Evolutionary conservation across 1,284 basidiomycete genomes (phyloP).

Genomic region (Chalciporus sp.): DNA sequence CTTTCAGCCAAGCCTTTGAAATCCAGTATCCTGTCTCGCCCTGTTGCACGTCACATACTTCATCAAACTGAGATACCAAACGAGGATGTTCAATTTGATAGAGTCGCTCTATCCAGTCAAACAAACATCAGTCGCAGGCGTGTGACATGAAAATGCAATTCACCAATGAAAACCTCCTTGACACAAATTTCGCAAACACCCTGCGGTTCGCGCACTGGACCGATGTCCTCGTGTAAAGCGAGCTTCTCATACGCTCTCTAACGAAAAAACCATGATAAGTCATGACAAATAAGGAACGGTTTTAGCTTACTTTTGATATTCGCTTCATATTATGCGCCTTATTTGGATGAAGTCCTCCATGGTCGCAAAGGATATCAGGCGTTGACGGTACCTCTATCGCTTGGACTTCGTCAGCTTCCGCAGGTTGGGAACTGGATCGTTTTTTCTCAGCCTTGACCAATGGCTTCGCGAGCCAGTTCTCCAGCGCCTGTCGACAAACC

Average conservation of each 20-base stretch:
- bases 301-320: constrained; percentile 42
- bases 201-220: constrained; percentile 45
- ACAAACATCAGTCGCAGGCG: constrained; percentile 6
- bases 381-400: constrained; percentile 19
- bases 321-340: constrained; percentile 67
- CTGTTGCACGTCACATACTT: constrained; percentile 45
- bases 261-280: neutral
- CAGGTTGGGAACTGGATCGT: constrained; percentile 24
- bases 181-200: constrained; percentile 70
- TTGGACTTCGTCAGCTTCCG: constrained; percentile 13
- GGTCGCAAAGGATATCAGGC: constrained; percentile 57
- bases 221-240: constrained; percentile 44
- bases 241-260: constrained; percentile 57
- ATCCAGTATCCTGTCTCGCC: constrained; percentile 65
- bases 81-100: constrained; percentile 69
- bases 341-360: constrained; percentile 58
- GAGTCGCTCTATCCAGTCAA: constrained; percentile 52
- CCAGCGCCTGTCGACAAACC: constrained; percentile 59
- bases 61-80: constrained; percentile 58
- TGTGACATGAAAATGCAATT: constrained; percentile 9
- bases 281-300: constrained; percentile 6
- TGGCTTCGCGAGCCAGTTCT: constrained; percentile 58
- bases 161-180: constrained; percentile 59
- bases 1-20: constrained; percentile 77
- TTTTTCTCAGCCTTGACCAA: constrained; percentile 26